Percentiles rank a stretch among this genome's conserved stretches.
These are phyloP conservation scores for Aureococcus anophagefferens DNA, from an alignment of 108 stramenopile species.

Conservation along the genomic window DNA sequence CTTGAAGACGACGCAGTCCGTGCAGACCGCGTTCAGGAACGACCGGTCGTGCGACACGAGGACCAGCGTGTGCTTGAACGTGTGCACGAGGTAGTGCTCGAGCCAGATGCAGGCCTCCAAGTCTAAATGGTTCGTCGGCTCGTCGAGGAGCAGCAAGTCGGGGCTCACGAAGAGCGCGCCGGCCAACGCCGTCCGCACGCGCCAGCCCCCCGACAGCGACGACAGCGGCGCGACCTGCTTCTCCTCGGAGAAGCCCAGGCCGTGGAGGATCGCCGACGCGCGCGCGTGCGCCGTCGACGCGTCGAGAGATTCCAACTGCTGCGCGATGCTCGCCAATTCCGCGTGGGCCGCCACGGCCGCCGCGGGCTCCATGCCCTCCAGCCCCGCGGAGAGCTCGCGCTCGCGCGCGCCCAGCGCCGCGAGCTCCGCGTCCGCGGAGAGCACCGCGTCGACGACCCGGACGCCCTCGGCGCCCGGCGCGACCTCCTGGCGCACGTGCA, in stretches of 20 bases:
- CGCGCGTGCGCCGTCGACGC: conserved; percentile 85
- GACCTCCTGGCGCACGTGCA: conserved; percentile 99
- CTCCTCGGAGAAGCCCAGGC: conserved; percentile 71
- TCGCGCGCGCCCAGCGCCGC: conserved; percentile 90
- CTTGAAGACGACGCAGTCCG: conserved; percentile 46
- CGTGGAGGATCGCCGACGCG: conserved; percentile 61
- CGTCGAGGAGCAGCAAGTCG: conserved; percentile 90
- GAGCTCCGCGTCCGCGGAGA: conserved; percentile 81
- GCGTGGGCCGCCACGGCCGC: conserved; percentile 83
- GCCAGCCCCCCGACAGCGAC: conserved; percentile 88
- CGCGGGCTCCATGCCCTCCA: conserved; percentile 64
- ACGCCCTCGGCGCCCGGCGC: too few relatives aligned
- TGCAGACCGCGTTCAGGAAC: conserved; percentile 85
- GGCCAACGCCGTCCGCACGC: conserved; percentile 92
- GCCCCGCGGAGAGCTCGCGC: conserved; percentile 58
- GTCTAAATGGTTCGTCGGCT: conserved; percentile 78
- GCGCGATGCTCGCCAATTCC: conserved; percentile 84
- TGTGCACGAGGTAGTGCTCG: conserved; percentile 87
- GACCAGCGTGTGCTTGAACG: conserved; percentile 90
- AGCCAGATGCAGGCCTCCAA: conserved; percentile 97
- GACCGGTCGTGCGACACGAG: conserved; percentile 95
- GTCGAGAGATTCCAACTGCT: conserved; percentile 90
- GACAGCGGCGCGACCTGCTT: conserved; percentile 68
- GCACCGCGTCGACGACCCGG: conserved; percentile 88
- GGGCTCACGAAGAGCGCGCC: conserved; percentile 86